Evolutionary conservation across 2,329 filamentous ascomycete genomes (phyloP).

Genomic region (Ophiostoma sp.): DNA sequence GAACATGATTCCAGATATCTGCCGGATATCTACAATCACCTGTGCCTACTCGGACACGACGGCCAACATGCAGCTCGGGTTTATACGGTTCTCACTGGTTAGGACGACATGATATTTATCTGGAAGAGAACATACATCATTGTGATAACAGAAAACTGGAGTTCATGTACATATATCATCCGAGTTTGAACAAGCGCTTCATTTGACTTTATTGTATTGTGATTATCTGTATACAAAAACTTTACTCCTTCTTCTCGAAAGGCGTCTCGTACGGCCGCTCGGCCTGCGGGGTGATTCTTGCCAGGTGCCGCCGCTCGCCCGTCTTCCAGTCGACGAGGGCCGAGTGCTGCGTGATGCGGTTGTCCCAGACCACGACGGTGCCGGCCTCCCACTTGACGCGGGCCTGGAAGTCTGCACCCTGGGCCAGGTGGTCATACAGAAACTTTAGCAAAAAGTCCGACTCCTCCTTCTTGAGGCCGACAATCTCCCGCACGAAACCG

Average conservation of each 20-base stretch:
- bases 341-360: conserved; percentile 75
- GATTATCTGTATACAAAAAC: neutral
- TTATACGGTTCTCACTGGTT: neutral
- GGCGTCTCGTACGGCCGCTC: conserved; percentile 75
- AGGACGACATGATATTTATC: neutral
- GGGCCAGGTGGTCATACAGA: conserved; percentile 72
- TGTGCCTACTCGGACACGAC: too few relatives aligned
- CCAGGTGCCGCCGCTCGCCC: conserved; percentile 75
- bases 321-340: conserved; percentile 80
- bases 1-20: too few relatives aligned
- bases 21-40: too few relatives aligned
- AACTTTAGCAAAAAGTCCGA: conserved; percentile 76
- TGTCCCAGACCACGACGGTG: conserved; percentile 86
- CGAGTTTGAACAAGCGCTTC: too few relatives aligned
- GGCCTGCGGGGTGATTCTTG: conserved; percentile 79
- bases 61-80: too few relatives aligned
- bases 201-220: neutral
- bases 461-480: conserved; percentile 84
- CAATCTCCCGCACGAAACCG: conserved; percentile 79
- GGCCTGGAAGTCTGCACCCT: conserved; percentile 70
- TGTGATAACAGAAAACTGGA: too few relatives aligned
- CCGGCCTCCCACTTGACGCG: conserved; percentile 74
- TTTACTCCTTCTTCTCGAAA: conserved; percentile 38
- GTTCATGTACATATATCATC: too few relatives aligned
- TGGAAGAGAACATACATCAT: too few relatives aligned